phyloP scores from a whole-genome alignment of 805 yeast genomes.

The Teunomyces funiuensis region DNA sequence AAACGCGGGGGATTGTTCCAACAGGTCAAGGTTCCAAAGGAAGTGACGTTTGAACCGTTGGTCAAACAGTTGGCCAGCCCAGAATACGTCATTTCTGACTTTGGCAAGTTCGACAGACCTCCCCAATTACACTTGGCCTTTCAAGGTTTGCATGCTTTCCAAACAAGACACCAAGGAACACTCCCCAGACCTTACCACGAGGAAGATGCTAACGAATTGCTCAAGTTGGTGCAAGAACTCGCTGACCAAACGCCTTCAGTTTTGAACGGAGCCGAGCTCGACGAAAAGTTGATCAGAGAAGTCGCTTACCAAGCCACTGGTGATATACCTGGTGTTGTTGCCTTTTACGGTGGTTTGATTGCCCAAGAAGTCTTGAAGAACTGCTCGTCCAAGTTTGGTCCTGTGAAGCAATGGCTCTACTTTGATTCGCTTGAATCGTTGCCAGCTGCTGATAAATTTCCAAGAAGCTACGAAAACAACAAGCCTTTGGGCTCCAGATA shows the following conservation, averaged over 20 bases:
- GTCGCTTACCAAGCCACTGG: conserved; percentile 86
- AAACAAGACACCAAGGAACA: conserved; percentile 55
- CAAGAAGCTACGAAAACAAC: conserved; percentile 70
- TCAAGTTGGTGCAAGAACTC: conserved; percentile 59
- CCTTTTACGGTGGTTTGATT: conserved; percentile 88
- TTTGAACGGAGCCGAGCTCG: conserved; percentile 53
- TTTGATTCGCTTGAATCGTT: conserved; percentile 92
- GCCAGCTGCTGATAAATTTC: conserved; percentile 57
- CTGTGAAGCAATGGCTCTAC: conserved; percentile 87
- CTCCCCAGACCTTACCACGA: conserved; percentile 77
- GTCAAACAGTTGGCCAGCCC: conserved; percentile 69
- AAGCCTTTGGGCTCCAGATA: conserved; percentile 80
- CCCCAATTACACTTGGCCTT: conserved; percentile 88
- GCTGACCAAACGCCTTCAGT: conserved; percentile 56
- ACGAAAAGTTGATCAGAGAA: conserved; percentile 66
- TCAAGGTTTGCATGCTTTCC: conserved; percentile 82
- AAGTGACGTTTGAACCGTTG: conserved; percentile 62
- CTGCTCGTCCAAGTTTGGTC: conserved; percentile 92
- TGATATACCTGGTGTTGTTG: conserved; percentile 85
- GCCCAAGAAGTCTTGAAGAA: conserved; percentile 98
- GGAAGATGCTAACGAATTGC: conserved; percentile 69
- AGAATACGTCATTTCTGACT: conserved; percentile 79
- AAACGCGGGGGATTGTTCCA: conserved; percentile 85
- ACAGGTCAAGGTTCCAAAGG: conserved; percentile 83
- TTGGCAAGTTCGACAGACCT: conserved; percentile 92